Conservation (phyloP, 176 grass and related monocot genomes). For the Saccharum officinarum region DNA sequence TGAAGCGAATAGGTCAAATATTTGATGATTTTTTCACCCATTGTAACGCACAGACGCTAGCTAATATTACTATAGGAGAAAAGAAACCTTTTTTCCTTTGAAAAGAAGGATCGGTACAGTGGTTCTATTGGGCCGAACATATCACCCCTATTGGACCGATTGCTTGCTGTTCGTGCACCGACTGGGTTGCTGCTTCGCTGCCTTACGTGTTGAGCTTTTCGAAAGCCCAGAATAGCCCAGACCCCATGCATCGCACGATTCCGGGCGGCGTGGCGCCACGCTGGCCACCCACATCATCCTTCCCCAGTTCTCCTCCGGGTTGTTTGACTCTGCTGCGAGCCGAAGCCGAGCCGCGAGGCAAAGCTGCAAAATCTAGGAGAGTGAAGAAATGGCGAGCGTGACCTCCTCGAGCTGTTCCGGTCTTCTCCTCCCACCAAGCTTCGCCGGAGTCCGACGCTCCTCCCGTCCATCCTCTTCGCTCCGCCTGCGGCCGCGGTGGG, state of each 20-base stretch:
- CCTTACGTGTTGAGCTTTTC: background rate
- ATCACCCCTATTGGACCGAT: no score
- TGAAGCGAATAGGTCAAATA: no score
- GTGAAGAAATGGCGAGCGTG: slow-evolving; percentile 57
- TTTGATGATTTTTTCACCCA: no score
- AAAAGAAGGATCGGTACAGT: no score
- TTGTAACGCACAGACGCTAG: no score
- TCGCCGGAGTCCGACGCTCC: background rate
- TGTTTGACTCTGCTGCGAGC: background rate
- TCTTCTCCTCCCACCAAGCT: slow-evolving; percentile 42
- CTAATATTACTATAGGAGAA: no score
- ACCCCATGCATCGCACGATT: slow-evolving; percentile 13
- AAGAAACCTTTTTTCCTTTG: no score
- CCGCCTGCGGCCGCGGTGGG: background rate
- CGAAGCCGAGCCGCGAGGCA: background rate
- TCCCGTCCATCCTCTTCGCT: slow-evolving; percentile 13
- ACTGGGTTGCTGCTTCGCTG: no score
- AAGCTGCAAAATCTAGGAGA: background rate
- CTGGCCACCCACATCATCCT: slow-evolving; percentile 40
- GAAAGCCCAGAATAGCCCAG: background rate
- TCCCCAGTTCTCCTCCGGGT: background rate
- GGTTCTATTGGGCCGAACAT: no score
- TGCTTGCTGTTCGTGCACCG: no score
- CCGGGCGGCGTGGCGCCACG: slow-evolving; percentile 23
- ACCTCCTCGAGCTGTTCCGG: slow-evolving; percentile 47